Evolutionary conservation across 768 basidiomycete genomes (phyloP).

Genomic region (Pleurotus citrinopileatus): DNA sequence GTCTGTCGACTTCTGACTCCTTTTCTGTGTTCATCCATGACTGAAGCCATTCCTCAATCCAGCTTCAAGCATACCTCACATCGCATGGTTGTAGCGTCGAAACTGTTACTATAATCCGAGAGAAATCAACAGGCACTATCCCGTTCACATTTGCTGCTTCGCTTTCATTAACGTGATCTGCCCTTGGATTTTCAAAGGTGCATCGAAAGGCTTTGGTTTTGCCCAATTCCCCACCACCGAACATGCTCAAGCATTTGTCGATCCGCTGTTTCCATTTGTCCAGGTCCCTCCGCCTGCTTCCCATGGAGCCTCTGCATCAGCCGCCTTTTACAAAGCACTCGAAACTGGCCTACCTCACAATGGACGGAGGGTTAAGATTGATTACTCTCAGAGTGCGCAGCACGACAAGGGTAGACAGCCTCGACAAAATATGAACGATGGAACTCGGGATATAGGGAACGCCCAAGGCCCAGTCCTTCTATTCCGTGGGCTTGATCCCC

Average conservation of each 20-base stretch:
- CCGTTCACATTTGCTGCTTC: slow-evolving; percentile 69
- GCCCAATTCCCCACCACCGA: slow-evolving; percentile 87
- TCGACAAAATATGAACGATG: slow-evolving; percentile 79
- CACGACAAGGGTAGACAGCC: slow-evolving; percentile 58
- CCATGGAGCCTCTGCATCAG: slow-evolving; percentile 75
- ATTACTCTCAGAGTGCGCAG: slow-evolving; percentile 86
- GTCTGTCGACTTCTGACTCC: slow-evolving; percentile 54
- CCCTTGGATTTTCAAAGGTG: slow-evolving; percentile 75
- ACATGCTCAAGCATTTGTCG: slow-evolving; percentile 88
- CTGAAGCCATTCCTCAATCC: slow-evolving; percentile 37
- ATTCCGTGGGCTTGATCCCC: slow-evolving; percentile 86
- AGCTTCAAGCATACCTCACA: slow-evolving; percentile 80
- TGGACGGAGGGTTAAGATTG: slow-evolving; percentile 90
- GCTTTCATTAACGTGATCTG: slow-evolving; percentile 69
- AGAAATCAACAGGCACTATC: slow-evolving; percentile 92
- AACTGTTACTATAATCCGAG: slow-evolving; percentile 93
- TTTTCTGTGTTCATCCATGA: slow-evolving; percentile 25
- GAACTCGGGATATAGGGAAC: slow-evolving; percentile 93
- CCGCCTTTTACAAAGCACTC: slow-evolving; percentile 71
- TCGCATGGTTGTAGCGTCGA: slow-evolving; percentile 74
- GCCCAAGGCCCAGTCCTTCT: slow-evolving; percentile 79
- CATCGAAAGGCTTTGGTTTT: slow-evolving; percentile 95
- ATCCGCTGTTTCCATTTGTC: slow-evolving; percentile 87
- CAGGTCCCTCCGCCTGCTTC: slow-evolving; percentile 90
- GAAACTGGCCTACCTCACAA: slow-evolving; percentile 69